Conservation (phyloP, 2,329 filamentous ascomycete species). For the Orbilia javanica region DNA sequence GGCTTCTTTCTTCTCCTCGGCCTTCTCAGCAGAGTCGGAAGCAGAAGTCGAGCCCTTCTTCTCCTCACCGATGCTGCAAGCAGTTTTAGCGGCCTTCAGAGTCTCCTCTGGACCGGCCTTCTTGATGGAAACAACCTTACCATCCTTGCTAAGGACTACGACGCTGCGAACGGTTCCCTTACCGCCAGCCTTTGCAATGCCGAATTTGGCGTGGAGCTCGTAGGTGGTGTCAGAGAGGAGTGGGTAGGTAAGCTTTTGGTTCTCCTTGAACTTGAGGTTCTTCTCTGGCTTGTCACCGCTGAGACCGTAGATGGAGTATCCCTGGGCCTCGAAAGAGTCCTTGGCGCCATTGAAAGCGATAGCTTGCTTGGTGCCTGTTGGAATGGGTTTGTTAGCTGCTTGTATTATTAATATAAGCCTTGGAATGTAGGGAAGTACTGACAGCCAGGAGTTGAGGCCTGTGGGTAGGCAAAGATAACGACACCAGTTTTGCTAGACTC, state of each 20-base stretch:
- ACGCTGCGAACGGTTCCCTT: conserved; percentile 87
- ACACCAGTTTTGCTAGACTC: conserved; percentile 86
- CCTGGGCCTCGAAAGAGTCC: conserved; percentile 78
- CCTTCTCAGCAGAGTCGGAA: neutral
- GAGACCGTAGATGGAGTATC: conserved; percentile 89
- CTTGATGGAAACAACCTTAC: conserved; percentile 60
- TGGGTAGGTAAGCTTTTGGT: conserved; percentile 88
- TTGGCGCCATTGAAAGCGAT: conserved; percentile 93
- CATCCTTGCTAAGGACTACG: conserved; percentile 82
- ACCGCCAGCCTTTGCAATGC: conserved; percentile 78
- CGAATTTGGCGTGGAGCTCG: conserved; percentile 84
- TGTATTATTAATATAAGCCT: conserved; percentile 20
- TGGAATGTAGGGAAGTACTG: conserved; percentile 67
- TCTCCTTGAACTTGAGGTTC: conserved; percentile 92
- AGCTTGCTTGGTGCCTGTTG: conserved; percentile 88
- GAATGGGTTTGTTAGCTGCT: neutral
- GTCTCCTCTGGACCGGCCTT: conserved; percentile 59
- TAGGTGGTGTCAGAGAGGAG: conserved; percentile 84
- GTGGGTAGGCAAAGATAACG: conserved; percentile 91
- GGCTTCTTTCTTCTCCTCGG: conserved; percentile 23
- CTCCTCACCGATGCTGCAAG: conserved; percentile 54
- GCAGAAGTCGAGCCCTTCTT: conserved; percentile 36
- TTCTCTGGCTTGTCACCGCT: conserved; percentile 88
- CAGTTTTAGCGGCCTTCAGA: conserved; percentile 60
- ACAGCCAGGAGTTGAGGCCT: conserved; percentile 92